A percentile compares a stretch with the other conserved stretches of the same genome.
Conservation (phyloP, 192 early-diverging fungal species). For the Backusella circina region DNA sequence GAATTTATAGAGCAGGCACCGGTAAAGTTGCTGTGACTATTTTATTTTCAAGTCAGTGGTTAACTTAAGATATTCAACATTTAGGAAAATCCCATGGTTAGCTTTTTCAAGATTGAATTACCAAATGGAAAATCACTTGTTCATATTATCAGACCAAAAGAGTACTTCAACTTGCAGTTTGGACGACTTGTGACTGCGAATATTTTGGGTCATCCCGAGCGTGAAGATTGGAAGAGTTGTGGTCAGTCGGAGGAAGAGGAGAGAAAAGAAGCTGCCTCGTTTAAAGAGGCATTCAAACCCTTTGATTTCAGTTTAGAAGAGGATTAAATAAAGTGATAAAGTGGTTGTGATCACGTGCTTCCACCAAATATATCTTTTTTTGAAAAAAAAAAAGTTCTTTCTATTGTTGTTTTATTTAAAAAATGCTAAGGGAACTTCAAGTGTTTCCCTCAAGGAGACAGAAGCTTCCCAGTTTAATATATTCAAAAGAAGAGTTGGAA, state of each 20-base stretch:
- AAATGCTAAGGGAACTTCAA: neutral
- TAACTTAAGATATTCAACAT: neutral
- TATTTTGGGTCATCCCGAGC: conserved; percentile 60
- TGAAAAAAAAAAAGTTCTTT: neutral
- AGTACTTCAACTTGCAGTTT: conserved; percentile 73
- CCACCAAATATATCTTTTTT: too few relatives aligned
- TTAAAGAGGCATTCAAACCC: conserved; percentile 38
- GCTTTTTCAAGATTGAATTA: conserved; percentile 56
- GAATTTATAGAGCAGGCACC: conserved; percentile 30
- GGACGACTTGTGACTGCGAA: conserved; percentile 66
- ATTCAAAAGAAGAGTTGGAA: neutral
- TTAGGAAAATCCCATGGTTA: conserved; percentile 21
- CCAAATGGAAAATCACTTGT: conserved; percentile 43
- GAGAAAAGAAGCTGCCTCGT: conserved; percentile 31
- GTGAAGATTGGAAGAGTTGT: conserved; percentile 82
- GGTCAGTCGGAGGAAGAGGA: conserved; percentile 64
- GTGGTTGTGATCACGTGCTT: neutral
- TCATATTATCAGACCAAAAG: conserved; percentile 36
- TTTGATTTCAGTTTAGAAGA: conserved; percentile 40
- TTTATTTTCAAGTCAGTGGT: too few relatives aligned
- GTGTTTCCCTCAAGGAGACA: neutral
- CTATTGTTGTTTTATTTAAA: neutral
- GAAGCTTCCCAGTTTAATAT: neutral
- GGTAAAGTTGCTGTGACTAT: conserved; percentile 6
- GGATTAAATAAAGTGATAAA: neutral